These are phyloP conservation scores for Alternaria novae-zelandiae DNA, from an alignment of 2,329 filamentous ascomycete species.

Conservation along the genomic window DNA sequence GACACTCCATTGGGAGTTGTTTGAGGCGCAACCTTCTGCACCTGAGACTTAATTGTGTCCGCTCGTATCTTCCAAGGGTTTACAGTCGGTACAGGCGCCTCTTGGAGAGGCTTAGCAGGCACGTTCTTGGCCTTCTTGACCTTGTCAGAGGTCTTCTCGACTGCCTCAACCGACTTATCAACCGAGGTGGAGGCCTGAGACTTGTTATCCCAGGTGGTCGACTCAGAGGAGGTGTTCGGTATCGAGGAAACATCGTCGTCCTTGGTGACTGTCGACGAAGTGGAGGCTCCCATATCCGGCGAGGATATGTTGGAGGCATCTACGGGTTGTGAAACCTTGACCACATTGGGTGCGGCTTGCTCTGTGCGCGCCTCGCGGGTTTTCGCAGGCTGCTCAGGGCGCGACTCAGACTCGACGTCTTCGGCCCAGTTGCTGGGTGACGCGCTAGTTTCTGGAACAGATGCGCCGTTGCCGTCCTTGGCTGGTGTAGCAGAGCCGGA, in stretches of 20 bases:
- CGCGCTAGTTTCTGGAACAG: constrained; percentile 32
- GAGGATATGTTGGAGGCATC: constrained; percentile 52
- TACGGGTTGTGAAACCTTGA: constrained; percentile 17
- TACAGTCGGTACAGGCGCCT: constrained; percentile 81
- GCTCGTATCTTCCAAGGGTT: constrained; percentile 88
- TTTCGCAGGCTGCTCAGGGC: constrained; percentile 33
- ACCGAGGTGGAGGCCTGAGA: constrained; percentile 67
- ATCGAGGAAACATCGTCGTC: constrained; percentile 67
- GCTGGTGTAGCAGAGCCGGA: constrained; percentile 53
- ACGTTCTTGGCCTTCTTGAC: constrained; percentile 51
- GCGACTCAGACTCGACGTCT: constrained; percentile 53
- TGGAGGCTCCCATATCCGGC: constrained; percentile 61
- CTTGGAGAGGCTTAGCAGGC: constrained; percentile 69
- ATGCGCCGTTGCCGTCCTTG: constrained; percentile 43
- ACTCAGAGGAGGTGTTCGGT: constrained; percentile 69
- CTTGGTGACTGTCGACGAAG: constrained; percentile 61
- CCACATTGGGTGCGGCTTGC: constrained; percentile 23
- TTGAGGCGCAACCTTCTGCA: constrained; percentile 52
- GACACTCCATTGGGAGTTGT: constrained; percentile 27
- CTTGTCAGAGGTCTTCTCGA: constrained; percentile 61
- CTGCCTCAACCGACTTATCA: constrained; percentile 65
- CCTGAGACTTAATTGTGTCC: constrained; percentile 67
- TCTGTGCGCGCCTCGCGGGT: constrained; percentile 29
- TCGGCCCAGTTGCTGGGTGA: constrained; percentile 54
- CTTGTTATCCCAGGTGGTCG: constrained; percentile 71